Conservation (phyloP, 2,329 filamentous ascomycete genomes). For the Colletotrichum sp. region DNA sequence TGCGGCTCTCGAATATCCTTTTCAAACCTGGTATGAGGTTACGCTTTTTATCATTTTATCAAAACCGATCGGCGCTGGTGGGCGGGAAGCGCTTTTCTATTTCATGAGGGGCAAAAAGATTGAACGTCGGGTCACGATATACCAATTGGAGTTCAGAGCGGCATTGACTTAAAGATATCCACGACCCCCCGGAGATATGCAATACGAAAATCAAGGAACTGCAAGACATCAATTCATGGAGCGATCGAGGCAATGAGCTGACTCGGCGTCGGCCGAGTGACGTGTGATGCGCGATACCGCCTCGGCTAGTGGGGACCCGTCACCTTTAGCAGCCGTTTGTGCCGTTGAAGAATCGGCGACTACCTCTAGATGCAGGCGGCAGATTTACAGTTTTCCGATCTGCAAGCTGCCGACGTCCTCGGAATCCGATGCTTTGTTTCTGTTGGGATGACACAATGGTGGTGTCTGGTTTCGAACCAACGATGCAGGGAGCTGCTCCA, state of each 20-base stretch:
- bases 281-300: not conserved
- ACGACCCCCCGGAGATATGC: not conserved
- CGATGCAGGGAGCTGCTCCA: not conserved
- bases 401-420: not conserved
- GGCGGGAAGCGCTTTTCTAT: not conserved
- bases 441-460: not conserved
- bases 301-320: not conserved
- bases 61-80: not conserved
- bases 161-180: conserved; percentile 1
- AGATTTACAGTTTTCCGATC: not conserved
- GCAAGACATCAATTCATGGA: not conserved
- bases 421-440: not conserved
- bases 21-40: not conserved
- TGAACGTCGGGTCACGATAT: conserved; percentile 4
- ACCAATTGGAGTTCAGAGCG: conserved; percentile 14
- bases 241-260: not conserved
- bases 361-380: not conserved
- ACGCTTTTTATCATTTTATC: not conserved
- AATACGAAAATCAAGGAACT: not conserved
- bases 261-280: not conserved
- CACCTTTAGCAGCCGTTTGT: not conserved
- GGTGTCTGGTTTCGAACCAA: not conserved
- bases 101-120: not conserved
- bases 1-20: not conserved
- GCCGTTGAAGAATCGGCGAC: not conserved